Evolutionary conservation across 495 filamentous ascomycete genomes (phyloP).

Genomic region (Aspergillus bridgeri): DNA sequence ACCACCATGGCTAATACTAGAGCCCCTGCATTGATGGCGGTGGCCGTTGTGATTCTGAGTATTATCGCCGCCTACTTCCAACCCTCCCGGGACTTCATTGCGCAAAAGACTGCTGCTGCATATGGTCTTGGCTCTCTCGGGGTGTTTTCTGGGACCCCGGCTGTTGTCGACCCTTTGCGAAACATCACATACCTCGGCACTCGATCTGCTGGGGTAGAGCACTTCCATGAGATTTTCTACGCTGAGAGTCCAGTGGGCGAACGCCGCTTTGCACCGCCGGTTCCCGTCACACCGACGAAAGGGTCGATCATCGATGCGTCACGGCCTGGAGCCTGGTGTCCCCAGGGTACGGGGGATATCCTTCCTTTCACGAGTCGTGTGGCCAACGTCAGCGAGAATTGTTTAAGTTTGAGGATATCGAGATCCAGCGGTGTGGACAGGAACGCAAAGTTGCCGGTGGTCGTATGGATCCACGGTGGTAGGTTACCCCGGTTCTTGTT

Average conservation of each 20-base stretch:
- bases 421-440: slow-evolving; percentile 20
- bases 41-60: not conserved
- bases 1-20: not conserved
- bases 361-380: slow-evolving; percentile 32
- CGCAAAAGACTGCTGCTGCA: not conserved
- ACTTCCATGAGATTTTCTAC: slow-evolving; percentile 45
- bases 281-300: slow-evolving; percentile 21
- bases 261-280: slow-evolving; percentile 44
- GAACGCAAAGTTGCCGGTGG: slow-evolving; percentile 30
- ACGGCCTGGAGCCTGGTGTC: slow-evolving; percentile 40
- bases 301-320: slow-evolving; percentile 38
- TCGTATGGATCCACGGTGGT: slow-evolving; percentile 21
- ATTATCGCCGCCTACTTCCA: not conserved
- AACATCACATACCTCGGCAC: slow-evolving; percentile 14
- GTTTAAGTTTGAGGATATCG: slow-evolving; percentile 36
- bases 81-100: not conserved
- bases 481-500: not conserved
- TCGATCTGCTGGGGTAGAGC: slow-evolving; percentile 28
- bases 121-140: not conserved
- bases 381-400: slow-evolving; percentile 37
- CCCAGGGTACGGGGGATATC: slow-evolving; percentile 29
- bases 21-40: not conserved
- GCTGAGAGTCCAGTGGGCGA: slow-evolving; percentile 38
- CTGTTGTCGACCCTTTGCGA: not conserved
- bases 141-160: not conserved